A percentile compares a stretch with the other conserved stretches of the same genome.
These are phyloP conservation scores for Colletotrichum theobromicola DNA, from an alignment of 2,329 filamentous ascomycete species.

Conservation along the genomic window DNA sequence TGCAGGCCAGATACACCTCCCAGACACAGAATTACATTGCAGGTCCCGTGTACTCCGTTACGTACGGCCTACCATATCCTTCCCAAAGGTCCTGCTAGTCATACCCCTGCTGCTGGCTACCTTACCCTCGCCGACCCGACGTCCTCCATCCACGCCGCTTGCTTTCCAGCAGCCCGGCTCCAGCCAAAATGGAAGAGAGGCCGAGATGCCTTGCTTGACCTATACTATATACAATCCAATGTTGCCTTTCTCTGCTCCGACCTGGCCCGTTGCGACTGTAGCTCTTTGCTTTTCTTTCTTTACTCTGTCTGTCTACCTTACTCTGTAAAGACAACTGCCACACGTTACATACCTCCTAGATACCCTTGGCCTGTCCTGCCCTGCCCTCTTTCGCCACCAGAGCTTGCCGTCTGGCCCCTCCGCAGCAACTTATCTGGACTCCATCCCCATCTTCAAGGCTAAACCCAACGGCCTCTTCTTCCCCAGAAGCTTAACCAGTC, in stretches of 20 bases:
- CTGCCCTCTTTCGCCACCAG: slow-evolving; percentile 13
- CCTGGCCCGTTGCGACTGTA: slow-evolving; percentile 1
- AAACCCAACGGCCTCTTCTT: background rate
- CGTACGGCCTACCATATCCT: background rate
- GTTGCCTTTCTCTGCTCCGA: slow-evolving; percentile 25
- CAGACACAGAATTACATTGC: background rate
- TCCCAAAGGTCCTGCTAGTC: background rate
- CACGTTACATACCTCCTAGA: background rate
- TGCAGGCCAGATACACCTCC: background rate
- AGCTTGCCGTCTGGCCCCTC: background rate
- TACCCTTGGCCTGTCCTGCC: background rate
- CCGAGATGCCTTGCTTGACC: background rate
- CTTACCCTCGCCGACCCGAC: slow-evolving; percentile 12
- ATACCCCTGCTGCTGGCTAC: slow-evolving; percentile 25
- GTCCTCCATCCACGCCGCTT: slow-evolving; percentile 32
- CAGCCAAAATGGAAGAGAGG: background rate
- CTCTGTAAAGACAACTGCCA: background rate
- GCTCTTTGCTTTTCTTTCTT: background rate
- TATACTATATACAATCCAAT: slow-evolving; percentile 29
- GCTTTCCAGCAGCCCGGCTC: slow-evolving; percentile 9
- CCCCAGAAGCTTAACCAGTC: background rate
- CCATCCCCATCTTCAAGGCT: background rate
- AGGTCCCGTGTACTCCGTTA: background rate
- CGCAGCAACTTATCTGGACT: slow-evolving; percentile 4
- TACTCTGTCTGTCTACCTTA: background rate